Percentiles rank a stretch among this genome's conserved stretches.
Conservation (phyloP, 129 eudicot genomes). For the Lactuca saligna region DNA sequence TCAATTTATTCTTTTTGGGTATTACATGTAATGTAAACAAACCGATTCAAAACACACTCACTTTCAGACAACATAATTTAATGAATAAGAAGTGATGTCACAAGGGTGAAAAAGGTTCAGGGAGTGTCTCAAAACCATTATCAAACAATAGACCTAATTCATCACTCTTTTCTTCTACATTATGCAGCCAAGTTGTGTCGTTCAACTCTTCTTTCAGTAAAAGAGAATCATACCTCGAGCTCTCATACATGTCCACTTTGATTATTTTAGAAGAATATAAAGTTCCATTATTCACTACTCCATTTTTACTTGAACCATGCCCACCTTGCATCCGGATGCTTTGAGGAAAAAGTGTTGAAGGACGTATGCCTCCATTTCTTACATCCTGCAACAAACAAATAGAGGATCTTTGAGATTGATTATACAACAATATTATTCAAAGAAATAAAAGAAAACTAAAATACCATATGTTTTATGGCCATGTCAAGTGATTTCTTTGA, state of each 20-base stretch:
- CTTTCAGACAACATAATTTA: not conserved
- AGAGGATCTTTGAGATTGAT: not conserved
- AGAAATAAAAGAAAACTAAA: not conserved
- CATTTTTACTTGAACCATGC: slow-evolving; percentile 44
- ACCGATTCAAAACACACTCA: not conserved
- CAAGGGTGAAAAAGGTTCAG: slow-evolving; percentile 72
- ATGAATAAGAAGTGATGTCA: slow-evolving; percentile 15
- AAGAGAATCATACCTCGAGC: slow-evolving; percentile 78
- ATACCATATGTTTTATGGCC: slow-evolving; percentile 96
- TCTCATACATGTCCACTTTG: slow-evolving; percentile 60
- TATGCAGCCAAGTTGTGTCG: slow-evolving; percentile 84
- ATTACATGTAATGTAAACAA: not conserved
- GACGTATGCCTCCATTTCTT: slow-evolving; percentile 61
- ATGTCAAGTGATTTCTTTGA: slow-evolving; percentile 94
- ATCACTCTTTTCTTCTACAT: slow-evolving; percentile 63
- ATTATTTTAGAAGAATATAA: slow-evolving; percentile 42
- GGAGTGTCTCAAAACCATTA: slow-evolving; percentile 67
- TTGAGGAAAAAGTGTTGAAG: slow-evolving; percentile 75
- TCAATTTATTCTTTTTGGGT: not conserved
- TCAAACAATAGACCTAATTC: slow-evolving; percentile 59
- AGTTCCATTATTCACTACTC: slow-evolving; percentile 26
- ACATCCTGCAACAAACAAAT: slow-evolving; percentile 48
- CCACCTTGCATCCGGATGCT: slow-evolving; percentile 58
- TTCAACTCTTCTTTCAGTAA: slow-evolving; percentile 77
- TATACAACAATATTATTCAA: not conserved